phyloP scores from a whole-genome alignment of 306 rosid species.

The Castanea mollissima region DNA sequence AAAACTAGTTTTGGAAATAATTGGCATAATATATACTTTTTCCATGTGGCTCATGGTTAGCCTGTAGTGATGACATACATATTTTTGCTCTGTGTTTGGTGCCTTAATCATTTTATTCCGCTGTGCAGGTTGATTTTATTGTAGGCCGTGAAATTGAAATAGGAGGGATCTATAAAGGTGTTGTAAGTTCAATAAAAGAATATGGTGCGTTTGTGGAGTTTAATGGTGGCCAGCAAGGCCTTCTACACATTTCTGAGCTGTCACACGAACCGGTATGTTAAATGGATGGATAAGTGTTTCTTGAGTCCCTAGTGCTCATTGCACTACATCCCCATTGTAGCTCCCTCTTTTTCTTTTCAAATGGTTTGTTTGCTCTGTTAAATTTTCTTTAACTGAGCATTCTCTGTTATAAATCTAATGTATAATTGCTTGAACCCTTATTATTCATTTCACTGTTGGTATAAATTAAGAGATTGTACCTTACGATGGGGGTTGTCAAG shows the following conservation, averaged over 20 bases:
- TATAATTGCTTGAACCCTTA: not conserved
- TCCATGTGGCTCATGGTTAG: not conserved
- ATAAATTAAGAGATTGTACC: no score
- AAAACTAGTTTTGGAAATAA: not conserved
- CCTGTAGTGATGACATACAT: not conserved
- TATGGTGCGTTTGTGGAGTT: constrained; percentile 95
- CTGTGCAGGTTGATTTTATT: constrained; percentile 70
- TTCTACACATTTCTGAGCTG: constrained; percentile 94
- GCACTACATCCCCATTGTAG: not conserved
- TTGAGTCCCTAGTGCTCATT: not conserved
- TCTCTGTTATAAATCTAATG: not conserved
- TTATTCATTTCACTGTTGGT: not conserved
- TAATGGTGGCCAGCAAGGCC: constrained; percentile 96
- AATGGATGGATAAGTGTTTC: not conserved
- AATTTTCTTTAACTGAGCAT: not conserved
- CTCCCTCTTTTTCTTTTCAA: not conserved
- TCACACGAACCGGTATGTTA: constrained; percentile 73
- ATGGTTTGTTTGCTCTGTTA: not conserved
- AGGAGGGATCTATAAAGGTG: constrained; percentile 84
- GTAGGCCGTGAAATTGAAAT: constrained; percentile 92
- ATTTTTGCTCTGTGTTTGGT: not conserved
- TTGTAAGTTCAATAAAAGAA: constrained; percentile 66
- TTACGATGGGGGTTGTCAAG: no score
- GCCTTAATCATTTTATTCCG: constrained; percentile 4
- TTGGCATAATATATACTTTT: not conserved